Percentiles rank a stretch among this genome's conserved stretches.
These are phyloP conservation scores for Erodium maritimum DNA, from an alignment of 345 rosid genomes.

Conservation along the genomic window DNA sequence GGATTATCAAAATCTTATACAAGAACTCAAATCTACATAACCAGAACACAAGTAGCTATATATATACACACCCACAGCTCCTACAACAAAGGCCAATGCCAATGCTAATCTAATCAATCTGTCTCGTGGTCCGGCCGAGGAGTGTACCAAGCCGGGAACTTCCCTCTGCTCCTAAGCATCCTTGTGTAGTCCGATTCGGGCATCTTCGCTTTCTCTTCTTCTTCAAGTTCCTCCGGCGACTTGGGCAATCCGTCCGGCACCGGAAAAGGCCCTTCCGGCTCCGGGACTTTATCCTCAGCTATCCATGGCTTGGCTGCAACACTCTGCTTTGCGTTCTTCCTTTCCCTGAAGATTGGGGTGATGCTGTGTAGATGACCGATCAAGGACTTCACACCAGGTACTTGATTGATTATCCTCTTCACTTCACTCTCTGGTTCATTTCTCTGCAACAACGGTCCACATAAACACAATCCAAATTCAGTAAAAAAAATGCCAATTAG, in stretches of 20 bases:
- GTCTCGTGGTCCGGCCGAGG: constrained; percentile 65
- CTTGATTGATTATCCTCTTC: constrained; percentile 43
- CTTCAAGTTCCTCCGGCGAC: constrained; percentile 54
- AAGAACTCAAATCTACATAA: too few relatives aligned
- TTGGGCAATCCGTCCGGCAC: constrained; percentile 80
- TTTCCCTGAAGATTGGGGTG: constrained; percentile 31
- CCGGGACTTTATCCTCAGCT: constrained; percentile 9
- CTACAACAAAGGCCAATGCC: too few relatives aligned
- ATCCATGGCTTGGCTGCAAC: constrained; percentile 10
- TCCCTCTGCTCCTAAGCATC: constrained; percentile 59
- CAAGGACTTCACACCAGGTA: constrained; percentile 55
- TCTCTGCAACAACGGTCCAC: too few relatives aligned
- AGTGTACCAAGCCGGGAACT: constrained; percentile 67
- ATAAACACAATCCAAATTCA: too few relatives aligned
- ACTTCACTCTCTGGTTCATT: too few relatives aligned
- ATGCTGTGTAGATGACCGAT: constrained; percentile 57
- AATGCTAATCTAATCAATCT: constrained; percentile 23
- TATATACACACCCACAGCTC: too few relatives aligned
- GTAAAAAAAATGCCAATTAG: too few relatives aligned
- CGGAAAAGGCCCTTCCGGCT: constrained; percentile 22
- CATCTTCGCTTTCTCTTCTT: constrained; percentile 68
- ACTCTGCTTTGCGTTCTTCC: background rate
- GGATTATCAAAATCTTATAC: too few relatives aligned
- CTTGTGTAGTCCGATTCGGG: constrained; percentile 65
- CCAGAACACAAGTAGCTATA: too few relatives aligned